A percentile compares a stretch with the other conserved stretches of the same genome.
These are phyloP conservation scores for Penicillium odoratum DNA, from an alignment of 495 filamentous ascomycete species.

Conservation along the genomic window DNA sequence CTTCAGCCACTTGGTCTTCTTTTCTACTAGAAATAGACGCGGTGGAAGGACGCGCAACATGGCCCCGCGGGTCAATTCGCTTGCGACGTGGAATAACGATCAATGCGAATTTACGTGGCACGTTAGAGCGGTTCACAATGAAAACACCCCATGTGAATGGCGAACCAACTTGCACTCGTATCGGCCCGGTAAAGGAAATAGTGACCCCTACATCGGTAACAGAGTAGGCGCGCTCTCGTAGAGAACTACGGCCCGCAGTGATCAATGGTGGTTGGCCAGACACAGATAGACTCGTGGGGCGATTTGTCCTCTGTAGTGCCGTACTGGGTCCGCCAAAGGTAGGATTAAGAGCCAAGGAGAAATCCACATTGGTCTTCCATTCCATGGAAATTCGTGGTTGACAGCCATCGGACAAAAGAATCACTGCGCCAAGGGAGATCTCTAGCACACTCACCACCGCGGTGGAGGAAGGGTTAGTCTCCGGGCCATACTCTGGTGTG, in stretches of 20 bases:
- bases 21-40: conserved; percentile 44
- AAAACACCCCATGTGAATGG: conserved; percentile 86
- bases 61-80: conserved; percentile 62
- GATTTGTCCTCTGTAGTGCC: conserved; percentile 48
- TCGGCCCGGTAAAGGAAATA: conserved; percentile 70
- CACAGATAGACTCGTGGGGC: conserved; percentile 53
- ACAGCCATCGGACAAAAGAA: conserved; percentile 63
- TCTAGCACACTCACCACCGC: conserved; percentile 53
- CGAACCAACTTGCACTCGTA: conserved; percentile 64
- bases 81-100: conserved; percentile 78
- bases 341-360: conserved; percentile 66
- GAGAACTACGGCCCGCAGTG: conserved; percentile 53
- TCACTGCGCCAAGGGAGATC: conserved; percentile 67
- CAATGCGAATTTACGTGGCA: conserved; percentile 74
- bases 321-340: conserved; percentile 63
- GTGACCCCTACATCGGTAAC: conserved; percentile 67
- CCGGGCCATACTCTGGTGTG: conserved; percentile 60
- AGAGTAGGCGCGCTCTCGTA: conserved; percentile 50
- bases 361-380: conserved; percentile 82
- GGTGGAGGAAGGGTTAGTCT: conserved; percentile 46
- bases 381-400: conserved; percentile 73
- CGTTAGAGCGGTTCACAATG: conserved; percentile 75
- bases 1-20: conserved; percentile 63
- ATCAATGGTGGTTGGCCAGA: conserved; percentile 29
- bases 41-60: conserved; percentile 49